These are phyloP conservation scores for Serendipita indica DNA, from an alignment of 768 basidiomycete species.

Conservation along the genomic window DNA sequence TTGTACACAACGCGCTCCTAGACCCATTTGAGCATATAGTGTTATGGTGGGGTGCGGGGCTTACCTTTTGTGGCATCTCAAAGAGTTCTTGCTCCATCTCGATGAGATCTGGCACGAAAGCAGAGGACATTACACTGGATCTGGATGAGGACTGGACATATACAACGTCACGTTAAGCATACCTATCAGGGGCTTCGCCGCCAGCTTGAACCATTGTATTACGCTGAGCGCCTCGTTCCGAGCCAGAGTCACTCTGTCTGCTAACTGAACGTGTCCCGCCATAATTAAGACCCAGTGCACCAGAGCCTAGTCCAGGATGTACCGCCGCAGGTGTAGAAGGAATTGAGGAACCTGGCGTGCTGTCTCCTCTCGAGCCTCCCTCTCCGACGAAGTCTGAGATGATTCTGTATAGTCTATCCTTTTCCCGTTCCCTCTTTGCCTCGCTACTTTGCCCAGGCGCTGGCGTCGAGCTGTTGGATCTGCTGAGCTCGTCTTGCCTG, in stretches of 20 bases:
- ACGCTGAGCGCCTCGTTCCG: not conserved
- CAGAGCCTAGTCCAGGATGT: not conserved
- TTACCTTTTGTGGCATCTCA: constrained; percentile 73
- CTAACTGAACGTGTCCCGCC: not conserved
- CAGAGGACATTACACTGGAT: not conserved
- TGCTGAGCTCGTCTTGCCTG: not conserved
- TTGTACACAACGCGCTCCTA: constrained; percentile 72
- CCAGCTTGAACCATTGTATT: not conserved
- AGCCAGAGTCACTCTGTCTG: constrained; percentile 1
- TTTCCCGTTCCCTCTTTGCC: not conserved
- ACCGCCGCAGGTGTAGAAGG: not conserved
- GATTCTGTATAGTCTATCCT: not conserved
- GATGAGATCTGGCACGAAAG: constrained; percentile 56
- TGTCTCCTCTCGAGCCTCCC: not conserved
- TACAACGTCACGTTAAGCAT: not conserved
- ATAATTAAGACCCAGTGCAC: not conserved
- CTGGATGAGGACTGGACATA: not conserved
- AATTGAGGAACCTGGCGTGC: constrained; percentile 1
- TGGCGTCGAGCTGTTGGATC: not conserved
- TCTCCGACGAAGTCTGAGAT: not conserved
- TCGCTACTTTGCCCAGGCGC: not conserved
- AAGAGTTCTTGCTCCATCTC: constrained; percentile 84
- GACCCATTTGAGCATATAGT: constrained; percentile 13
- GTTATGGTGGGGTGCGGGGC: constrained; percentile 16
- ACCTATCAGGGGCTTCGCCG: not conserved